Conservation (phyloP, 1,284 basidiomycete species). For the Pterulicium gracile region DNA sequence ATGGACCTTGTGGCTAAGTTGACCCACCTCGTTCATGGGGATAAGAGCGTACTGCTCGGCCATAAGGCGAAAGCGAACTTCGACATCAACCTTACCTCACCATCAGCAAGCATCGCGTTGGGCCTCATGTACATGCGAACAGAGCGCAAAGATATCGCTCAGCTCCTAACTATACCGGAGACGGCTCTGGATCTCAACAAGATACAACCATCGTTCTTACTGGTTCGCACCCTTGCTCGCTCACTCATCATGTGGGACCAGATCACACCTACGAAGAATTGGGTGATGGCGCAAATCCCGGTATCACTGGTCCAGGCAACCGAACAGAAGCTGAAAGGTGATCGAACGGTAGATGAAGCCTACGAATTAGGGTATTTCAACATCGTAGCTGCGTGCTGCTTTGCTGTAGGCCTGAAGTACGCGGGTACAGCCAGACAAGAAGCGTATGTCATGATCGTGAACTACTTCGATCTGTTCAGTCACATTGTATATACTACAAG, state of each 20-base stretch:
- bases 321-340: conserved; percentile 36
- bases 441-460: conserved; percentile 75
- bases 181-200: conserved; percentile 71
- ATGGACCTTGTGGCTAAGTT: conserved; percentile 56
- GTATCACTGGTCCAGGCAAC: conserved; percentile 50
- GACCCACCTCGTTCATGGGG: conserved; percentile 64
- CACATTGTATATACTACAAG: conserved; percentile 53
- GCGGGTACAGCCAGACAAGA: conserved; percentile 86
- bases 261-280: conserved; percentile 63
- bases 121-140: conserved; percentile 91
- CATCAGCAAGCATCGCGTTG: conserved; percentile 83
- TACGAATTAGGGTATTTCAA: conserved; percentile 84
- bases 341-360: conserved; percentile 57
- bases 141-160: conserved; percentile 74
- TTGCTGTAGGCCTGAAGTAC: conserved; percentile 86
- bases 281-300: conserved; percentile 75
- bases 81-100: conserved; percentile 81
- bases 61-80: conserved; percentile 40
- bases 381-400: conserved; percentile 83
- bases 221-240: conserved; percentile 72
- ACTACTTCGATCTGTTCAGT: conserved; percentile 73
- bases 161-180: conserved; percentile 76
- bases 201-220: conserved; percentile 81
- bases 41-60: conserved; percentile 28
- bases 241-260: conserved; percentile 84